A percentile compares a stretch with the other conserved stretches of the same genome.
Conservation (phyloP, 164 flowering plant species). For the Liquidambar formosana region DNA sequence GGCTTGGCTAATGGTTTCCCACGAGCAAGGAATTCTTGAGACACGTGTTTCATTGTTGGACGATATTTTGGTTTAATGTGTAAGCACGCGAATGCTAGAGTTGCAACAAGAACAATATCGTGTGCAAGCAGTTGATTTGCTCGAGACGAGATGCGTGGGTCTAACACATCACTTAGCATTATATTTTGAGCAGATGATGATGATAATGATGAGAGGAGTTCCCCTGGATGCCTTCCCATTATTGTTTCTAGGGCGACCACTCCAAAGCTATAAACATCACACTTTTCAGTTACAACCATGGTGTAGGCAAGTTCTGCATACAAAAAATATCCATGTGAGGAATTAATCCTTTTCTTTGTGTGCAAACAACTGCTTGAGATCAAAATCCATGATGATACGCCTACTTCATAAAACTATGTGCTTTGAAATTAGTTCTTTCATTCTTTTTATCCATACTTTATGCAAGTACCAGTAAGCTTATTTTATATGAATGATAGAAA, state of each 20-base stretch:
- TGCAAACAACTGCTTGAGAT: too few relatives aligned
- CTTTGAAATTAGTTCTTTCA: too few relatives aligned
- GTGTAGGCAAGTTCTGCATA: too few relatives aligned
- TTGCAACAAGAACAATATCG: conserved; percentile 8
- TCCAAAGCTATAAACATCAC: neutral
- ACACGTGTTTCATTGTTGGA: conserved; percentile 23
- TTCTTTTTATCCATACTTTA: too few relatives aligned
- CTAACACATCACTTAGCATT: conserved; percentile 12
- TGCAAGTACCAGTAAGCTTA: too few relatives aligned
- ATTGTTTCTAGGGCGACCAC: neutral
- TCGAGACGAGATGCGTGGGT: conserved; percentile 15
- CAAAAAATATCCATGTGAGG: too few relatives aligned
- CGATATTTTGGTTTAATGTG: conserved; percentile 11
- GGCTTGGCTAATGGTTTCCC: neutral
- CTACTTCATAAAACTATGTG: too few relatives aligned
- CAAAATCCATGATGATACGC: too few relatives aligned
- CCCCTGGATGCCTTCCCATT: conserved; percentile 1
- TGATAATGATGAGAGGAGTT: neutral
- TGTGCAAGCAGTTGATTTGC: too few relatives aligned
- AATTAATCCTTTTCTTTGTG: too few relatives aligned
- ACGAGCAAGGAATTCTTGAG: neutral
- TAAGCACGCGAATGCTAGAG: conserved; percentile 18
- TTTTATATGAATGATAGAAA: too few relatives aligned
- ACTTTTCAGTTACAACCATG: too few relatives aligned
- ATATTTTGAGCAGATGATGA: neutral